A percentile compares a stretch with the other conserved stretches of the same genome.
Evolutionary conservation across 2,329 filamentous ascomycete species (phyloP).

Genomic region (Xylariaceae sp.): DNA sequence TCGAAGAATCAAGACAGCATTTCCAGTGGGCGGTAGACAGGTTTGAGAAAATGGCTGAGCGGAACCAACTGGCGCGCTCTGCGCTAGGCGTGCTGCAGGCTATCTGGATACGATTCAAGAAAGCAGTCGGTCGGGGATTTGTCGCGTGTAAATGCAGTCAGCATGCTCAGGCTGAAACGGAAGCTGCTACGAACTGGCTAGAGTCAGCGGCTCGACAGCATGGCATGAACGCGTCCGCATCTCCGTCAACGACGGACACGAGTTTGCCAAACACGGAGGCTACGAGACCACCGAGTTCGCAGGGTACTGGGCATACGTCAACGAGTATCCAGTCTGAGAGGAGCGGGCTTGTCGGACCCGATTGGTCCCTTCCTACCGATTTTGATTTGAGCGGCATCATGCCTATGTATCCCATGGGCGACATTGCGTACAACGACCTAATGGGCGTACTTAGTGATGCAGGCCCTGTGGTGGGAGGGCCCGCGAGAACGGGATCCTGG

Average conservation of each 20-base stretch:
- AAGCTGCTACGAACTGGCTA: slow-evolving; percentile 17
- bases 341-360: slow-evolving; percentile 21
- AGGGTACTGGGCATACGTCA: slow-evolving; percentile 25
- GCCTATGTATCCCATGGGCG: slow-evolving; percentile 56
- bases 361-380: slow-evolving; percentile 42
- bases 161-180: slow-evolving; percentile 14
- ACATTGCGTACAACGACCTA: slow-evolving; percentile 57
- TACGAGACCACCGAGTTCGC: slow-evolving; percentile 18
- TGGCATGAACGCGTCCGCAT: slow-evolving; percentile 1
- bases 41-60: slow-evolving; percentile 53
- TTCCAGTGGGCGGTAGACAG: slow-evolving; percentile 59
- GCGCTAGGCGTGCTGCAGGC: slow-evolving; percentile 55
- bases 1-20: slow-evolving; percentile 50
- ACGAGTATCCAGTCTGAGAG: slow-evolving; percentile 8
- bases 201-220: slow-evolving; percentile 9
- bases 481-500: slow-evolving; percentile 10
- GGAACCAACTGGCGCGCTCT: slow-evolving; percentile 52
- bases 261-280: slow-evolving; percentile 15
- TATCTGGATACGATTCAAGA: slow-evolving; percentile 53
- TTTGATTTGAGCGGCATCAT: slow-evolving; percentile 52
- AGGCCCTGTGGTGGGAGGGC: slow-evolving; percentile 20
- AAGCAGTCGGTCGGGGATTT: slow-evolving; percentile 41
- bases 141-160: slow-evolving; percentile 15
- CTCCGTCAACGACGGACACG: slow-evolving; percentile 15
- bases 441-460: slow-evolving; percentile 35